phyloP scores from a whole-genome alignment of 2,329 filamentous ascomycete genomes.

The Cytospora leucostoma region DNA sequence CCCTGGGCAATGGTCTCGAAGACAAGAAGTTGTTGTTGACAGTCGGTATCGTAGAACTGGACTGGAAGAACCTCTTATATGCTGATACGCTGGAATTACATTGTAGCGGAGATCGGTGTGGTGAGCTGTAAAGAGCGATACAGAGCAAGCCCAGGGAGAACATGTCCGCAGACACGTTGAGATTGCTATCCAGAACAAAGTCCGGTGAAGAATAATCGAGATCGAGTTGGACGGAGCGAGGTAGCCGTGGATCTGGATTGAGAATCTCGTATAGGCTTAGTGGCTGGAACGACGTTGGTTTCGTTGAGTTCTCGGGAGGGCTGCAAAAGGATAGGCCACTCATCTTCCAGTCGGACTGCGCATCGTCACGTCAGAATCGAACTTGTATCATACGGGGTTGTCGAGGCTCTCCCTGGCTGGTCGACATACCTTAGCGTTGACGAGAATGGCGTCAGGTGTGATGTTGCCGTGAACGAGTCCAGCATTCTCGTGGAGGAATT shows the following conservation, averaged over 20 bases:
- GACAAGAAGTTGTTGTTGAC: constrained; percentile 82
- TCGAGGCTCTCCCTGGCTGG: not conserved
- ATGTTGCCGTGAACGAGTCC: constrained; percentile 92
- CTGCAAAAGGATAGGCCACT: constrained; percentile 90
- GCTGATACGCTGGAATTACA: constrained; percentile 76
- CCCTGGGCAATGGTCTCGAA: constrained; percentile 75
- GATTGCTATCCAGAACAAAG: constrained; percentile 87
- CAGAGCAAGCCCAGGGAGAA: constrained; percentile 91
- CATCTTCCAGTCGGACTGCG: constrained; percentile 94
- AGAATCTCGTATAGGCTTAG: constrained; percentile 82
- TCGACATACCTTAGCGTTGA: constrained; percentile 80
- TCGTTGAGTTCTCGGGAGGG: constrained; percentile 73
- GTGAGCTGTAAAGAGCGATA: constrained; percentile 90
- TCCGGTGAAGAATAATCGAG: constrained; percentile 94
- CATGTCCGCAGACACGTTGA: constrained; percentile 84
- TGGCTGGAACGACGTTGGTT: constrained; percentile 73
- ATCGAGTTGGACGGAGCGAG: constrained; percentile 80
- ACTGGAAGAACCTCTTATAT: constrained; percentile 82
- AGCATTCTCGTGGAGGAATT: constrained; percentile 94
- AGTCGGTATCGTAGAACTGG: constrained; percentile 76
- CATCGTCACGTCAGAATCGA: constrained; percentile 35
- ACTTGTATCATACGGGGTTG: not conserved
- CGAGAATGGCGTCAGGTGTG: constrained; percentile 87
- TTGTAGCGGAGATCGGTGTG: constrained; percentile 84
- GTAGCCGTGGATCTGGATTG: constrained; percentile 82